phyloP scores from a whole-genome alignment of 306 rosid genomes.

The Canavalia ensiformis region DNA sequence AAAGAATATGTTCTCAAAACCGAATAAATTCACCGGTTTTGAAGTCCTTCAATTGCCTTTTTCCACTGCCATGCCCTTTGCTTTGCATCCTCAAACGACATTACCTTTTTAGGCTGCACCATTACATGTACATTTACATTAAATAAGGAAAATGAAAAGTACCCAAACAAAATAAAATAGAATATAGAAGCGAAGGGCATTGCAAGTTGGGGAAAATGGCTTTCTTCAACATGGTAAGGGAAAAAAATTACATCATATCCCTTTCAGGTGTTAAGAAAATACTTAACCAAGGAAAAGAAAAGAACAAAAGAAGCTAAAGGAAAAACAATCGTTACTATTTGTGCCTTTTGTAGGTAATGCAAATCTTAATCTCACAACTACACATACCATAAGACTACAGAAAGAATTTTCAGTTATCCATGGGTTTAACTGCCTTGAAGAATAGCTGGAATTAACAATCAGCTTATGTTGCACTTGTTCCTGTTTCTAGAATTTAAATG shows the following conservation, averaged over 20 bases:
- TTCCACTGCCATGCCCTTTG: slow-evolving; percentile 97
- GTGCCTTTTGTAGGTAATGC: too few species aligned
- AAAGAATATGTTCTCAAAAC: slow-evolving; percentile 58
- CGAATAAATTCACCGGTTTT: slow-evolving; percentile 74
- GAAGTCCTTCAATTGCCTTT: slow-evolving; percentile 98
- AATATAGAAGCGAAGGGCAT: background rate
- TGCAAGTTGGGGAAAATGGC: slow-evolving; percentile 17
- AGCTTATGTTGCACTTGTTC: background rate
- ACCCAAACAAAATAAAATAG: slow-evolving; percentile 4
- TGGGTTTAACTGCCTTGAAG: background rate
- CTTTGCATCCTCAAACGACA: slow-evolving; percentile 90
- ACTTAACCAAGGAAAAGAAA: too few species aligned
- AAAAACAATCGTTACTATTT: too few species aligned
- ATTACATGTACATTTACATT: slow-evolving; percentile 34
- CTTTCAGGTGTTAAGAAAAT: background rate
- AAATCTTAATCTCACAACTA: too few species aligned
- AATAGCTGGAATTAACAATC: background rate
- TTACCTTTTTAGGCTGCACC: slow-evolving; percentile 91
- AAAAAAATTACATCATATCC: background rate
- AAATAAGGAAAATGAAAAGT: slow-evolving; percentile 43
- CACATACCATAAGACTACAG: background rate
- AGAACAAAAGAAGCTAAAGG: too few species aligned
- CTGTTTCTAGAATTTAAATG: background rate
- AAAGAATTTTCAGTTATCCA: background rate
- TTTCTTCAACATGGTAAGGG: background rate